These are phyloP conservation scores for Leccinum pellstonianum DNA, from an alignment of 768 basidiomycete species.

Conservation along the genomic window DNA sequence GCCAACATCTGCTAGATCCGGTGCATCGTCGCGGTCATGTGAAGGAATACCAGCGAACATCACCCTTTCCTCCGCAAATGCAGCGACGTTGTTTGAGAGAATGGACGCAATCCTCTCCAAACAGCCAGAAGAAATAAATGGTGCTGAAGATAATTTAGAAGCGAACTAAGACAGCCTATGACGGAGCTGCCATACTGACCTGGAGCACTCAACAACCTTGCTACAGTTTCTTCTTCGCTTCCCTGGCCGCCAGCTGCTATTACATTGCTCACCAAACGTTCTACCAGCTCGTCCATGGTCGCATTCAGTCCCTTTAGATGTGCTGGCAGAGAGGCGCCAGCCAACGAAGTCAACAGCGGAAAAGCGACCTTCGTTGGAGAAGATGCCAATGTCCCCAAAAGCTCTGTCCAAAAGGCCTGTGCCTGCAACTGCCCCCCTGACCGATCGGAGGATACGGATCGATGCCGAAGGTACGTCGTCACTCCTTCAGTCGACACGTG, in stretches of 20 bases:
- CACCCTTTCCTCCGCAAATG: constrained; percentile 16
- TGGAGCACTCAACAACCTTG: constrained; percentile 17
- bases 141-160: constrained; percentile 11
- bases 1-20: neutral
- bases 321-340: constrained; percentile 39
- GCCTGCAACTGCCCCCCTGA: constrained; percentile 9
- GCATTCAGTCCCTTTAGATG: constrained; percentile 44
- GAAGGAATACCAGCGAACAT: constrained; percentile 12
- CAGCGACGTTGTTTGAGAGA: constrained; percentile 17
- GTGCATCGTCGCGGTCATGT: constrained; percentile 1
- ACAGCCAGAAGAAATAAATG: constrained; percentile 23
- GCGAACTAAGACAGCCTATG: neutral
- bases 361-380: constrained; percentile 32
- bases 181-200: constrained; percentile 19
- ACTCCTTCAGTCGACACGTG: constrained; percentile 43
- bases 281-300: constrained; percentile 47
- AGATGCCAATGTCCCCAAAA: constrained; percentile 45
- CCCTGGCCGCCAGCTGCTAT: neutral
- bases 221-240: constrained; percentile 1
- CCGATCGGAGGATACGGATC: constrained; percentile 11
- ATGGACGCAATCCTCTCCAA: constrained; percentile 15
- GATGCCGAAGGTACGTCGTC: constrained; percentile 47
- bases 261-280: constrained; percentile 11
- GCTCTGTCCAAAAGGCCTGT: constrained; percentile 23
- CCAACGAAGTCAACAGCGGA: constrained; percentile 42